Evolutionary conservation across 768 basidiomycete species (phyloP), one percentile per base, ranked within the genome.

Genomic region (Boletus barrowsii): DNA sequence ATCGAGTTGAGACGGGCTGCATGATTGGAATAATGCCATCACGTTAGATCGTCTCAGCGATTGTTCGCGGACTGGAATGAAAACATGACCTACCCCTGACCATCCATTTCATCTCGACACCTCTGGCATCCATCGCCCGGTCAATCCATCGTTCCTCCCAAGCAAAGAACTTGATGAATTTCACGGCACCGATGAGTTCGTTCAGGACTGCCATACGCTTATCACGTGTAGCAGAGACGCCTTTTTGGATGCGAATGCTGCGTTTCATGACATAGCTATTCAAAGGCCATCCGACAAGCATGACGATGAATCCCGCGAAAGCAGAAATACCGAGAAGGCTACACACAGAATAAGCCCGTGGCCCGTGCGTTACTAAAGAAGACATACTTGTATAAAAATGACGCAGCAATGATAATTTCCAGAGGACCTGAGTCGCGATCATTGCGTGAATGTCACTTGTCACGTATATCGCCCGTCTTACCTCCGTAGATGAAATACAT

Each of bases 61-160:
- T 49, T 18, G 55, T 32, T 43, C 32, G 46, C 17, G 10, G 8
- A 18, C 8, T 7, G 2, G 20, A 13, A 29, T n/a, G 15, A 37
- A 49, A 56, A 11, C 1, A 10, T 70, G 20, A 47, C 68, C 2
- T 30, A 87, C 87, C 67, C 76, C 87, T 87, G 53, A 88, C 69
- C 78, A 93, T 78, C 86, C 90, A 90, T 51, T 78, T 72, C 71
- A 94, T 77, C 73, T 95, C 93, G 14, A 72, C 71, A 40, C 79
- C 78, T 55, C 93, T 76, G 3, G 87, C 81, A 8, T 74, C 69
- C 45, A 69, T 63, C 14, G 68, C 65, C 5, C 75, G 69, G 39
- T 69, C 55, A 40, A 76, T 77, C 79, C 79, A 80, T 39, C 74
- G 65, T 17, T 72, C 67, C 41, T 75, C 74, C 72, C 74, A 73